A percentile compares a stretch with the other conserved stretches of the same genome.
Evolutionary conservation across 495 filamentous ascomycete species (phyloP).

Genomic region (Thermothielavioides terrestris): DNA sequence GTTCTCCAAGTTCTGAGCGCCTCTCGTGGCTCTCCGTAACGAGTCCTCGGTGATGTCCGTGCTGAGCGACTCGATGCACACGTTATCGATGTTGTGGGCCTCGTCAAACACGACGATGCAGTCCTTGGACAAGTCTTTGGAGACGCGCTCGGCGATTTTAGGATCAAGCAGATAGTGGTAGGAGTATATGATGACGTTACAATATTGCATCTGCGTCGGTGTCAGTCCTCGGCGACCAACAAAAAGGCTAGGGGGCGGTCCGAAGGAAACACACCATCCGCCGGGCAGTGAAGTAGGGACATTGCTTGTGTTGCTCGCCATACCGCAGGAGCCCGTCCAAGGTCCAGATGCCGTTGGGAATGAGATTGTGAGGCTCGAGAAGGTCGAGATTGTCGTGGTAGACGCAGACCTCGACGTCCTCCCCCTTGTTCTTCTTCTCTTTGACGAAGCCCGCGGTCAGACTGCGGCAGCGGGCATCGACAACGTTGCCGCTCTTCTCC

Average conservation of each 20-base stretch:
- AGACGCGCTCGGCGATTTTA: slow-evolving; percentile 96
- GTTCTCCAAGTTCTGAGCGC: slow-evolving; percentile 80
- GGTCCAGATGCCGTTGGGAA: slow-evolving; percentile 92
- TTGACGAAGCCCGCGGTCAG: slow-evolving; percentile 94
- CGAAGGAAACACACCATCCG: slow-evolving; percentile 63
- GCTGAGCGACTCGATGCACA: slow-evolving; percentile 95
- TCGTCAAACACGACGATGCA: slow-evolving; percentile 99
- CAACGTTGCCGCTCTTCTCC: slow-evolving; percentile 88
- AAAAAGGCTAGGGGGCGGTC: not conserved
- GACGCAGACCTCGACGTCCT: slow-evolving; percentile 86
- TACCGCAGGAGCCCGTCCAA: slow-evolving; percentile 82
- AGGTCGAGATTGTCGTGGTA: slow-evolving; percentile 98
- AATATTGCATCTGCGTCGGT: slow-evolving; percentile 73
- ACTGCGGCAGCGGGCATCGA: slow-evolving; percentile 91
- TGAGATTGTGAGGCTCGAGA: slow-evolving; percentile 85
- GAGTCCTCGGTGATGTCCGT: slow-evolving; percentile 96
- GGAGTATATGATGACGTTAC: slow-evolving; percentile 98
- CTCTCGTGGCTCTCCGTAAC: slow-evolving; percentile 74
- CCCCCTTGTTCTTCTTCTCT: slow-evolving; percentile 89
- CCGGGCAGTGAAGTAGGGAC: slow-evolving; percentile 91
- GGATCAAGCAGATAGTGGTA: slow-evolving; percentile 98
- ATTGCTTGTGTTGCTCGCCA: slow-evolving; percentile 91
- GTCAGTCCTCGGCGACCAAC: slow-evolving; percentile 12
- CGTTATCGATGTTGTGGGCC: slow-evolving; percentile 99
- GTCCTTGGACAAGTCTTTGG: slow-evolving; percentile 92